Evolutionary conservation across 164 flowering plant species (phyloP), one percentile per base, ranked within the genome.

Genomic region (Umbellularia californica): DNA sequence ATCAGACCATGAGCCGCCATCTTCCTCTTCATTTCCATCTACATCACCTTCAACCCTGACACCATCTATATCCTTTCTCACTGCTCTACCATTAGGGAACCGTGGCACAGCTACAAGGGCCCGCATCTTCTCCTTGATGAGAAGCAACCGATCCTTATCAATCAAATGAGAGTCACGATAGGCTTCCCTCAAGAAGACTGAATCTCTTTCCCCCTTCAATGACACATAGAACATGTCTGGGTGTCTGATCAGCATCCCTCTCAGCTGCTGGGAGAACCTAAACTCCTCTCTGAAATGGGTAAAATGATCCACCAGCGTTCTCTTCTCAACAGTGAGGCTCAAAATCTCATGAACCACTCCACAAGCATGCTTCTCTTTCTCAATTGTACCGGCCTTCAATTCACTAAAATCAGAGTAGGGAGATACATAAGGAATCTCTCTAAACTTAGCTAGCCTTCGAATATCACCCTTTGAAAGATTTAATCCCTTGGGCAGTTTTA

Each of bases 161-260:
- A 88, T 76, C 83, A 95, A 78, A 2, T 92, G 91, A 62, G 99
- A 92, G 81, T 88, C 86, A 28, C 82, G 88, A 74, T 93, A 96
- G 2, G 97, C 97, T 74, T 96, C 99, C 50, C 97, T 85, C 1
- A 96, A 87, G 75, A 96, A 96, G 51, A 96, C 97, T 0, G 97
- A 92, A 81, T 93, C 97, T 75, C 99, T 87, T 12, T 89, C 94
- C 50, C 99, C 99, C 78, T 94, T 96, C 82, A 93, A 74, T 0
- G 97, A 92, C 62, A 96, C 92, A 80, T 96, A 96, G 63, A 94
- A 96, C 97, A 96, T 85, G 78, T 94, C 99, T 2, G 97, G 97
- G 73, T 96, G 99, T 76, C 97, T 86, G 72, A 92, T 88, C 74
- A 96, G 81, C 98, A 94, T 93, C 66, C 95, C 97, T 71, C 98